Percentiles rank a stretch among this genome's conserved stretches.
phyloP scores from a whole-genome alignment of 1,284 basidiomycete species.

The Laetiporus sulphureus region DNA sequence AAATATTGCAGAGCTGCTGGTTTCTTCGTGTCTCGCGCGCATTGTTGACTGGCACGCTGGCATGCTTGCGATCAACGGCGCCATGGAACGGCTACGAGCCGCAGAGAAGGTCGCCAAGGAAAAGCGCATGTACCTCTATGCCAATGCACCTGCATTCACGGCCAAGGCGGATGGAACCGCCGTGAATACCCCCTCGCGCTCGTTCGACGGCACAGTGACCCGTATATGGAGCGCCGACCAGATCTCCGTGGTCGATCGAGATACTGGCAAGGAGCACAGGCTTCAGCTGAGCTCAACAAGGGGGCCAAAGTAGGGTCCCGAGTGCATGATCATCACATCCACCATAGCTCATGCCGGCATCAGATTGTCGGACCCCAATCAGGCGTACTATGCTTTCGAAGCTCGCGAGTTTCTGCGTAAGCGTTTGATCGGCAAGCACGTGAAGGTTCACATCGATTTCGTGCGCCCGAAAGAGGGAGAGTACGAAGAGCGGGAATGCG shows the following conservation, averaged over 20 bases:
- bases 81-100: conserved; percentile 80
- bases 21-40: conserved; percentile 81
- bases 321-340: too few species aligned
- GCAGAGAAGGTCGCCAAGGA: conserved; percentile 87
- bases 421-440: conserved; percentile 85
- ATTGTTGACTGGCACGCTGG: conserved; percentile 98
- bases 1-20: conserved; percentile 89
- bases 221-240: conserved; percentile 94
- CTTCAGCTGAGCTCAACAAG: conserved; percentile 88
- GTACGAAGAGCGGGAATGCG: conserved; percentile 89
- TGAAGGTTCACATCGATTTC: conserved; percentile 83
- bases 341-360: conserved; percentile 1
- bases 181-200: conserved; percentile 38
- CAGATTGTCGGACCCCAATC: conserved; percentile 81
- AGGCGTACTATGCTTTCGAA: conserved; percentile 86
- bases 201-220: conserved; percentile 81
- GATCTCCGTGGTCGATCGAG: conserved; percentile 75
- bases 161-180: conserved; percentile 39
- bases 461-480: conserved; percentile 90
- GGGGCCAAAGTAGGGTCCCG: conserved; percentile 65
- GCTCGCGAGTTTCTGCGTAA: conserved; percentile 90
- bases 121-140: conserved; percentile 75
- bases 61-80: conserved; percentile 75
- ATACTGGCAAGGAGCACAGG: conserved; percentile 70
- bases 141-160: conserved; percentile 39